phyloP scores from a whole-genome alignment of 176 grass and related monocot species.

The Tillandsia fasciculata region DNA sequence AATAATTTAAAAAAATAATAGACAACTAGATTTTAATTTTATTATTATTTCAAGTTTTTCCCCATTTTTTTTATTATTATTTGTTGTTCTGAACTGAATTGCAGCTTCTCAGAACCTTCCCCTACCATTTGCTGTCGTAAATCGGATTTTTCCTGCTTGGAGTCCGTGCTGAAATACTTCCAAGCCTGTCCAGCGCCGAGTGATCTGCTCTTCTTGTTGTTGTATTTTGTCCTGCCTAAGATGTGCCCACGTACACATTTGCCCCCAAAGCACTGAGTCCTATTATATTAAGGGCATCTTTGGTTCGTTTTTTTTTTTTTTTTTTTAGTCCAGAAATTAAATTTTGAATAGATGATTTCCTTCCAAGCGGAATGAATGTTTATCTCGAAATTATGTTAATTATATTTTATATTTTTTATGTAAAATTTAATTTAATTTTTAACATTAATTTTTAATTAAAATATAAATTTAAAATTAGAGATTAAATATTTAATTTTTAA shows the following conservation, averaged over 20 bases:
- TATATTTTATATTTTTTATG: too few relatives aligned
- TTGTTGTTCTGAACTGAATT: neutral
- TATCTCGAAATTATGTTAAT: too few relatives aligned
- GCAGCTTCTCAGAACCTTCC: neutral
- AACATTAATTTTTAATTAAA: too few relatives aligned
- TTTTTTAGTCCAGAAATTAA: neutral
- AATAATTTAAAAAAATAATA: too few relatives aligned
- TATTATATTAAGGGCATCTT: conserved; percentile 8
- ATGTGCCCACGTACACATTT: neutral
- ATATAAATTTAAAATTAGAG: too few relatives aligned
- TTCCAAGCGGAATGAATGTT: too few relatives aligned
- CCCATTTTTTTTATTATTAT: neutral
- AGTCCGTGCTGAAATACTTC: neutral
- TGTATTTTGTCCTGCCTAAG: conserved; percentile 20
- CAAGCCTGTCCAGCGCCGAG: conserved; percentile 1
- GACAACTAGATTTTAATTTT: too few relatives aligned
- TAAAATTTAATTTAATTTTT: too few relatives aligned
- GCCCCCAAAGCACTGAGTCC: conserved; percentile 1
- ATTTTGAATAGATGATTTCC: too few relatives aligned
- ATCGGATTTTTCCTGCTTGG: neutral
- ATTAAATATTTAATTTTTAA: too few relatives aligned
- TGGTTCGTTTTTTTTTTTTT: neutral
- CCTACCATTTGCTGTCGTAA: neutral
- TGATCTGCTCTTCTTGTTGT: conserved; percentile 5
- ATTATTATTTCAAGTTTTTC: neutral